A percentile compares a stretch with the other conserved stretches of the same genome.
Evolutionary conservation across 1,284 basidiomycete species (phyloP).

Genomic region (Bondarzewia mesenterica): DNA sequence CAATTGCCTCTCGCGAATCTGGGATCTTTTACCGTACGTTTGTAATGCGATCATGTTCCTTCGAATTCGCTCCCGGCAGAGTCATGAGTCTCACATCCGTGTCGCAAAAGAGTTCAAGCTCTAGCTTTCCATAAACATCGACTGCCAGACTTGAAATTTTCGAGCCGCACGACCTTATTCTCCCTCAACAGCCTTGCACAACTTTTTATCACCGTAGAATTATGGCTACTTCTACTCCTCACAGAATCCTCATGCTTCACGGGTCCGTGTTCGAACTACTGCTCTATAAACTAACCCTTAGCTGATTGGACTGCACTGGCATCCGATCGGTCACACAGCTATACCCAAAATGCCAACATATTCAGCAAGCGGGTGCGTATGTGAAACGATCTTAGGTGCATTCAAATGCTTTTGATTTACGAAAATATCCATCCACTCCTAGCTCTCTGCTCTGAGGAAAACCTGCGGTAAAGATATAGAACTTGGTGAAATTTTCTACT

Average conservation of each 20-base stretch:
- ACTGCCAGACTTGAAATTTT: too few species aligned
- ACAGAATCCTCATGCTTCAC: slow-evolving; percentile 44
- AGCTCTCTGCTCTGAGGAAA: slow-evolving; percentile 74
- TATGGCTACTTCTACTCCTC: neutral
- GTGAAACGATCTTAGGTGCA: slow-evolving; percentile 3
- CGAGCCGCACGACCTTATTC: too few species aligned
- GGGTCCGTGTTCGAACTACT: slow-evolving; percentile 32
- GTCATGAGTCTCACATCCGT: too few species aligned
- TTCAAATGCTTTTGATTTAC: slow-evolving; percentile 13
- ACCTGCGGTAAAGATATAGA: slow-evolving; percentile 62
- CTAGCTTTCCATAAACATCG: too few species aligned
- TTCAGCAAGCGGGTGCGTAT: slow-evolving; percentile 70
- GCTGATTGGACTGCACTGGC: neutral
- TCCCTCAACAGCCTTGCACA: too few species aligned
- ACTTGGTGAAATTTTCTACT: slow-evolving; percentile 53
- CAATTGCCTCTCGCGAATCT: too few species aligned
- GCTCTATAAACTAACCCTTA: neutral
- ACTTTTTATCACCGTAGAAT: too few species aligned
- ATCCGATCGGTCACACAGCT: slow-evolving; percentile 36
- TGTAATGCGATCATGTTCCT: too few species aligned
- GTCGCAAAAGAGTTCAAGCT: too few species aligned
- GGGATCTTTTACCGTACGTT: too few species aligned
- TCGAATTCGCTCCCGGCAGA: too few species aligned
- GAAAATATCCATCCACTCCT: slow-evolving; percentile 15
- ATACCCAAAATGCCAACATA: slow-evolving; percentile 74